Evolutionary conservation across 108 stramenopile genomes (phyloP).

Genomic region (Pseudonitzschia multiseries): DNA sequence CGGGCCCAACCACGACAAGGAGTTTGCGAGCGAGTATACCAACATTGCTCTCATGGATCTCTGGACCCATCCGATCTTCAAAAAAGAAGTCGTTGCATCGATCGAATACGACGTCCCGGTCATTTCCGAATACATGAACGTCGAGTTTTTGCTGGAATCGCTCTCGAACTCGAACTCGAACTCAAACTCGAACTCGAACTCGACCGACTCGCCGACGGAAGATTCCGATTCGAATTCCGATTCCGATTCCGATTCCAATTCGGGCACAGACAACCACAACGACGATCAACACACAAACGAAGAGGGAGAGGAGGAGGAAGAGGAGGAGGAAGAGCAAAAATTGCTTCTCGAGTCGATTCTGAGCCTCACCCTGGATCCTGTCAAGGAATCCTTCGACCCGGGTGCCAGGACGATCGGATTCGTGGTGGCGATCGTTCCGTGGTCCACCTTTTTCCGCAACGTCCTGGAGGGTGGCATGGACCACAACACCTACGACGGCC

Average conservation of each 20-base stretch:
- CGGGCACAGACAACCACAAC: too few species aligned
- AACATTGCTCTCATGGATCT: constrained; percentile 22
- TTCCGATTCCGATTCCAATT: background rate
- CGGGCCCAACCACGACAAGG: background rate
- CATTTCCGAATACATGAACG: constrained; percentile 23
- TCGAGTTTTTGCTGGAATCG: constrained; percentile 18
- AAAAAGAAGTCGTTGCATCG: constrained; percentile 29
- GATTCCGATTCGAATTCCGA: background rate
- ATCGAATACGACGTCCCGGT: constrained; percentile 35
- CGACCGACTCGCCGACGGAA: background rate
- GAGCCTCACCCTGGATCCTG: constrained; percentile 21
- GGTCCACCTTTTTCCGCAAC: constrained; percentile 30
- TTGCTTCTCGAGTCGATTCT: background rate
- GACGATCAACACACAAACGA: background rate
- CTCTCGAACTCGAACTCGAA: too few species aligned
- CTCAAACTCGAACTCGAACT: too few species aligned
- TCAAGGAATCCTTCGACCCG: constrained; percentile 19
- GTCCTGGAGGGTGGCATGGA: constrained; percentile 5
- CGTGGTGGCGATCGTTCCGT: constrained; percentile 22
- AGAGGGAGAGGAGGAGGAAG: background rate
- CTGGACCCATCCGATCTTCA: constrained; percentile 20
- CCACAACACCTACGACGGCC: constrained; percentile 1
- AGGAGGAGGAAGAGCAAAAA: too few species aligned
- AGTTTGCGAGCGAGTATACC: background rate
- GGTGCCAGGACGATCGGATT: constrained; percentile 23